A percentile compares a stretch with the other conserved stretches of the same genome.
phyloP scores from a whole-genome alignment of 768 basidiomycete species.

The Albatrellus ellisii region DNA sequence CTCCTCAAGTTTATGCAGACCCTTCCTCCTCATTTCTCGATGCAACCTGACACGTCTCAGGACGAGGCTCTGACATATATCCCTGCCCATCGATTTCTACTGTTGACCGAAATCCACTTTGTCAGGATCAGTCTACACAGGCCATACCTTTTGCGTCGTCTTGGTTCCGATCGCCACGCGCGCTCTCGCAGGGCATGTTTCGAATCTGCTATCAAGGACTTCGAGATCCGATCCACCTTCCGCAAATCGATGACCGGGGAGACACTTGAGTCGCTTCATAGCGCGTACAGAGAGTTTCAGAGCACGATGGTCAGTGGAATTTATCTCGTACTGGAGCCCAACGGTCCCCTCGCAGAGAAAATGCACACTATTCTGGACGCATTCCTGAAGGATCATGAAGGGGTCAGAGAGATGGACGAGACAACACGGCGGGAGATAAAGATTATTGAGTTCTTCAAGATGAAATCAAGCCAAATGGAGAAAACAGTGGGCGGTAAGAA shows the following conservation, averaged over 20 bases:
- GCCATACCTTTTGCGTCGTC: slow-evolving; percentile 73
- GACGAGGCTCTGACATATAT: slow-evolving; percentile 56
- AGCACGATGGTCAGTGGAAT: slow-evolving; percentile 85
- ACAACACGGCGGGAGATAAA: slow-evolving; percentile 74
- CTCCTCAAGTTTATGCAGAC: slow-evolving; percentile 60
- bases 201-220: slow-evolving; percentile 82
- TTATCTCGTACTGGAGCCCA: slow-evolving; percentile 70
- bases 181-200: slow-evolving; percentile 81
- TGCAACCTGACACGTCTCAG: slow-evolving; percentile 64
- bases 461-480: slow-evolving; percentile 41
- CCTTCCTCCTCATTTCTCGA: slow-evolving; percentile 68
- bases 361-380: slow-evolving; percentile 76
- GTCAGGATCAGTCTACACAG: slow-evolving; percentile 76
- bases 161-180: slow-evolving; percentile 68
- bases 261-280: slow-evolving; percentile 57
- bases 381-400: slow-evolving; percentile 58
- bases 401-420: slow-evolving; percentile 56
- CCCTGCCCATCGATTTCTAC: slow-evolving; percentile 76
- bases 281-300: slow-evolving; percentile 80
- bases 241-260: slow-evolving; percentile 47
- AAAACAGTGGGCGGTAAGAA: slow-evolving; percentile 8
- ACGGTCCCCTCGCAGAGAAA: slow-evolving; percentile 46
- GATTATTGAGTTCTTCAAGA: slow-evolving; percentile 73
- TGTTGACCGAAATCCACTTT: slow-evolving; percentile 83
- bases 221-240: slow-evolving; percentile 62